Base-by-base conservation (phyloP, 768 basidiomycete species). In the Holtermanniella nyarrowii region DNA sequence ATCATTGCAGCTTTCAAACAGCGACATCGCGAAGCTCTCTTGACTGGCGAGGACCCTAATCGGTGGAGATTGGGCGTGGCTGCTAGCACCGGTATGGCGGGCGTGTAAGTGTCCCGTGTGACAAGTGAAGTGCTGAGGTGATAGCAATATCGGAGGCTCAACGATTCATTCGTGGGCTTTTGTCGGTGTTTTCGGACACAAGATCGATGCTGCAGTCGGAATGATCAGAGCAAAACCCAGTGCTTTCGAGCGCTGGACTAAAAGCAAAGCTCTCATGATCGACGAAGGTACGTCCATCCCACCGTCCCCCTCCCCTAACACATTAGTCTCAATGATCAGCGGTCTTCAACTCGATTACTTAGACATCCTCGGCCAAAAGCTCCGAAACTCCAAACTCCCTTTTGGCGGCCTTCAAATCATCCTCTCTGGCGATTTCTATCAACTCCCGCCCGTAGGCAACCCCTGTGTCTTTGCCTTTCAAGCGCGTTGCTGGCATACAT, bases 71-170 rank as follows among this genome's bases (percentile, higher is more conserved):
- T 67, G 26, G 62, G 57, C 3, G 80, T 99, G 50, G 95, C 91
- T 5, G 95, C 95, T 3, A 89, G 89, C 16, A 96, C 91, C 16
- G 90, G 90, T 23, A 95, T 97, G 64, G 91, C 93, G 12, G 65
- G 59, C 18, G 61, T 67, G 65, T 67, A 52, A 67, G 65, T 63
- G 13, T 3, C 3, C 16, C 4, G 39, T 27, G 26, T 25, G 26
- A 18, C 12, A 14, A 20, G 45, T 14, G 5, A 43, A 13, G 1
- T 39, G 4, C 13, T n/a, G n/a, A n/a, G n/a, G n/a, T n/a, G n/a
- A n/a, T n/a, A 65, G 63, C 2, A 62, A 65, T 42, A 63, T 65
- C 24, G 63, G 63, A 0, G 63, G 63, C 13, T 53, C 55, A 20
- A 65, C 63, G 1, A 27, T 63, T 12, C 63, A 68, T 53, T 55